Percentiles rank a stretch among this genome's conserved stretches.
Evolutionary conservation across 2,329 filamentous ascomycete genomes (phyloP).

Genomic region (Aspergillus fijiensis): DNA sequence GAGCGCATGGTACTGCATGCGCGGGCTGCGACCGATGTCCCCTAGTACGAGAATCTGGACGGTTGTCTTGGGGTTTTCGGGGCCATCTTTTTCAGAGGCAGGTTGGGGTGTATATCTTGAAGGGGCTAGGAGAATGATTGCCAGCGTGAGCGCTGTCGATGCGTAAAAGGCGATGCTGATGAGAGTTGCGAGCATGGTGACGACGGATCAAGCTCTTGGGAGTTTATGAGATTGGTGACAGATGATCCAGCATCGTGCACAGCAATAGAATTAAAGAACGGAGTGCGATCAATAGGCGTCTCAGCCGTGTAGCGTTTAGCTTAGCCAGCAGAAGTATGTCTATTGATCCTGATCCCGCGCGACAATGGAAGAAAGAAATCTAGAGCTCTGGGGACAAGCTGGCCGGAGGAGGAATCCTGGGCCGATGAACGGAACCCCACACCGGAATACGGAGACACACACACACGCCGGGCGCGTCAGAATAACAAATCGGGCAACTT

Average conservation of each 20-base stretch:
- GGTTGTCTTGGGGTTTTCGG: slow-evolving; percentile 41
- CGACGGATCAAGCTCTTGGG: neutral
- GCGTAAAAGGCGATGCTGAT: slow-evolving; percentile 43
- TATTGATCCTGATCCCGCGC: neutral
- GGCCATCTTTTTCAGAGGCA: slow-evolving; percentile 24
- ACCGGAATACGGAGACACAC: neutral
- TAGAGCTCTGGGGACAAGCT: neutral
- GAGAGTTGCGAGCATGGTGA: slow-evolving; percentile 36
- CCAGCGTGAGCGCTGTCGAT: slow-evolving; percentile 50
- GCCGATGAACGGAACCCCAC: slow-evolving; percentile 11
- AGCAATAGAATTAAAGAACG: neutral
- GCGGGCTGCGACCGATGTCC: slow-evolving; percentile 91
- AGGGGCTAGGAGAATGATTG: slow-evolving; percentile 53
- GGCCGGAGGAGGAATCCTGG: slow-evolving; percentile 14
- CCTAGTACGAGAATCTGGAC: slow-evolving; percentile 89
- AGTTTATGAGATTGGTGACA: neutral
- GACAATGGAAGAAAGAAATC: neutral
- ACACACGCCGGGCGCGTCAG: slow-evolving; percentile 1
- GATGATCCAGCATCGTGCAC: neutral
- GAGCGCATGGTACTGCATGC: slow-evolving; percentile 97
- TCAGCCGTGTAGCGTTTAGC: neutral
- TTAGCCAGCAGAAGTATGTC: neutral
- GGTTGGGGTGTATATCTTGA: slow-evolving; percentile 50
- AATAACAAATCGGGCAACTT: neutral
- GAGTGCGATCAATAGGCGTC: neutral